phyloP scores from a whole-genome alignment of 1,284 basidiomycete species.

The Cryptococcus floricola region DNA sequence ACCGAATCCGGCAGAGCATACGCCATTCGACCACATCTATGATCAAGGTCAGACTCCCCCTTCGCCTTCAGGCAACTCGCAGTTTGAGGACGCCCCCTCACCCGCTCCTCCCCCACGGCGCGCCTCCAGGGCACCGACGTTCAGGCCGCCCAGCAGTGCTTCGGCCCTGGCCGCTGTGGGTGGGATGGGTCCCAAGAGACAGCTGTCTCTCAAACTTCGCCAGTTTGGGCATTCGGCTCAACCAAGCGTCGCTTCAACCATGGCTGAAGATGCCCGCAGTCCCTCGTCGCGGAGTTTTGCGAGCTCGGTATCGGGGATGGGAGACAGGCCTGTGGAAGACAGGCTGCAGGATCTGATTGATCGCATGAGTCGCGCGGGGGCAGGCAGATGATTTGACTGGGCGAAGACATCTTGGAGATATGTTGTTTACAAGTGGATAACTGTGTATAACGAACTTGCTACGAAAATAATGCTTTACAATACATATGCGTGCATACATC shows the following conservation, averaged over 20 bases:
- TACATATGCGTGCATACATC: background rate
- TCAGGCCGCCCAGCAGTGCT: background rate
- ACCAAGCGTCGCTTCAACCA: background rate
- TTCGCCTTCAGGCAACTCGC: constrained; percentile 13
- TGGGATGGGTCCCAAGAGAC: constrained; percentile 25
- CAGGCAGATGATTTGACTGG: background rate
- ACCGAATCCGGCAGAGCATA: constrained; percentile 3
- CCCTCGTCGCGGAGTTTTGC: constrained; percentile 29
- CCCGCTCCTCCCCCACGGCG: constrained; percentile 5
- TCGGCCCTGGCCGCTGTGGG: constrained; percentile 13
- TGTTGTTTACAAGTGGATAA: background rate
- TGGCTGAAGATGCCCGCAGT: constrained; percentile 5
- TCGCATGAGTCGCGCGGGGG: constrained; percentile 19
- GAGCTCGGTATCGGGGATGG: constrained; percentile 12
- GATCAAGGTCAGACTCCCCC: background rate
- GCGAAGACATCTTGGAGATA: background rate
- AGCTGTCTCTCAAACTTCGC: constrained; percentile 17
- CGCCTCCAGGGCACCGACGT: background rate
- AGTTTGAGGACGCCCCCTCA: constrained; percentile 33
- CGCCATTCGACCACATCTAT: background rate
- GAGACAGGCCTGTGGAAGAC: constrained; percentile 34
- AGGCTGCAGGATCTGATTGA: constrained; percentile 44
- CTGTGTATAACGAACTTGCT: background rate
- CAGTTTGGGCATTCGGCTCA: background rate
- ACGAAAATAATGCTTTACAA: background rate